Evolutionary conservation across 306 rosid genomes (phyloP).

Genomic region (Fragaria ananassa): DNA sequence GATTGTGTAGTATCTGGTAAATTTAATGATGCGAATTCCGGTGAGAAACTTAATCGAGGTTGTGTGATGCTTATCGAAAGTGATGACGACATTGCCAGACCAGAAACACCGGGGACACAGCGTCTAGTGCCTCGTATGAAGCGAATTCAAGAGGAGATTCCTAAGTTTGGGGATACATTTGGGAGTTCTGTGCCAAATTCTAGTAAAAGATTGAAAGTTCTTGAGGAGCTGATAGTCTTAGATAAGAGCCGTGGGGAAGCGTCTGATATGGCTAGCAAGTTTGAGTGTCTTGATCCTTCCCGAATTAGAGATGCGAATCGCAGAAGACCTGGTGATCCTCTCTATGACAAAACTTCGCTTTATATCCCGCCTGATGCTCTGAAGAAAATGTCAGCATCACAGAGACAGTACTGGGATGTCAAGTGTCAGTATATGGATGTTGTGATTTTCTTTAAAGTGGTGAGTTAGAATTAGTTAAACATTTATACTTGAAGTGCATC

Average conservation of each 20-base stretch:
- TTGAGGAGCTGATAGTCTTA: slow-evolving; percentile 38
- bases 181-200: slow-evolving; percentile 37
- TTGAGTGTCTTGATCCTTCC: slow-evolving; percentile 90
- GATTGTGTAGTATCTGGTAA: slow-evolving; percentile 22
- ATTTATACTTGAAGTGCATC: not conserved
- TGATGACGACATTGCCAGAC: slow-evolving; percentile 47
- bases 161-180: slow-evolving; percentile 33
- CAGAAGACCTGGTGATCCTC: slow-evolving; percentile 64
- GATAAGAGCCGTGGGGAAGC: slow-evolving; percentile 42
- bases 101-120: slow-evolving; percentile 76
- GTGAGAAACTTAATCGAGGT: slow-evolving; percentile 29
- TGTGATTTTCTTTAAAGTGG: slow-evolving; percentile 91
- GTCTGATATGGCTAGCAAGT: slow-evolving; percentile 61
- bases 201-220: slow-evolving; percentile 60
- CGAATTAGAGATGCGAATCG: slow-evolving; percentile 70
- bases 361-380: slow-evolving; percentile 74
- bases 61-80: slow-evolving; percentile 24
- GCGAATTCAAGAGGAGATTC: slow-evolving; percentile 52
- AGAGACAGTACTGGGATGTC: slow-evolving; percentile 87
- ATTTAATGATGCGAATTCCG: slow-evolving; percentile 23
- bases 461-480: slow-evolving; percentile 36
- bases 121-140: slow-evolving; percentile 54
- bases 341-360: slow-evolving; percentile 64
- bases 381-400: slow-evolving; percentile 86
- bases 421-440: slow-evolving; percentile 94